Percentiles rank a stretch among this genome's conserved stretches.
phyloP scores from a whole-genome alignment of 179 eudicot species.

The Gypsophila paniculata region DNA sequence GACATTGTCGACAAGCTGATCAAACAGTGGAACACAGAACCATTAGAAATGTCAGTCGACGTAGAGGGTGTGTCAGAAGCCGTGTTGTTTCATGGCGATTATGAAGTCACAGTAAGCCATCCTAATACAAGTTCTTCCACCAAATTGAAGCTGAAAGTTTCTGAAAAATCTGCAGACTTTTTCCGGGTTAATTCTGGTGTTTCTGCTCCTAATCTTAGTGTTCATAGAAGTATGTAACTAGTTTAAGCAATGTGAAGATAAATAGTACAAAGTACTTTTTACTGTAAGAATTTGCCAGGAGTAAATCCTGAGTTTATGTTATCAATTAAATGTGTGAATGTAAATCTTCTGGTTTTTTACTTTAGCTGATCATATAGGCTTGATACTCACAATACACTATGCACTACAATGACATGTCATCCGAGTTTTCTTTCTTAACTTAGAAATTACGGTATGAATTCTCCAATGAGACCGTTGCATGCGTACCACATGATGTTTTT shows the following conservation, averaged over 20 bases:
- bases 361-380: no score
- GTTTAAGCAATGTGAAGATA: background rate
- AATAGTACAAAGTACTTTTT: no score
- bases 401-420: no score
- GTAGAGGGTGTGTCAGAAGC: constrained; percentile 26
- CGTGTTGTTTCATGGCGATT: constrained; percentile 36
- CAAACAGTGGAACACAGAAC: constrained; percentile 9
- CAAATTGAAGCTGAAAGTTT: constrained; percentile 31
- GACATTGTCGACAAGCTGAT: constrained; percentile 15
- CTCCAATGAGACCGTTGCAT: no score
- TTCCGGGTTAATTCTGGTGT: constrained; percentile 25
- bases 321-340: no score
- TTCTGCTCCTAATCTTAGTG: constrained; percentile 21
- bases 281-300: no score
- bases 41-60: constrained; percentile 18
- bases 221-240: background rate
- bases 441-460: no score
- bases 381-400: no score
- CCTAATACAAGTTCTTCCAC: constrained; percentile 19
- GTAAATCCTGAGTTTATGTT: no score
- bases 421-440: no score
- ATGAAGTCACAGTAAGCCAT: constrained; percentile 31
- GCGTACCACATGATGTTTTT: no score
- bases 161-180: constrained; percentile 19
- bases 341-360: no score